Evolutionary conservation across 345 rosid species (phyloP), one percentile per base, ranked within the genome.

Genomic region (Viola odorata): DNA sequence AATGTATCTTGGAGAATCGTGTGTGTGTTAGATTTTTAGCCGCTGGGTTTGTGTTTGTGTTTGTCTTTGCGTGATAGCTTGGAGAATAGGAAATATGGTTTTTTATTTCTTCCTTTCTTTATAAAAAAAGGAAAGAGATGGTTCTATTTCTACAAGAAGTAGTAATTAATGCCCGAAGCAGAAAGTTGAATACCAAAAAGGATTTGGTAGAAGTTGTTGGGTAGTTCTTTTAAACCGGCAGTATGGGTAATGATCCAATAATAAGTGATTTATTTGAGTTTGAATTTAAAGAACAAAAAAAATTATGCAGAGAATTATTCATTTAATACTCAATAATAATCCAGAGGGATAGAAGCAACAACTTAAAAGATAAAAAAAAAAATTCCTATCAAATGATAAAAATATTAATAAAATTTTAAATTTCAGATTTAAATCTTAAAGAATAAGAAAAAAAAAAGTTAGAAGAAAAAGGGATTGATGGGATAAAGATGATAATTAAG

Each of bases 91-190:
- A 69, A 54, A 57, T n/a, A n/a, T 37, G 63, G 47, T 60, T 52
- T 53, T 65, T 13, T 23, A n/a, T n/a, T 23, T 23, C 32, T 2
- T 23, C 2, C 32, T 23, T 23, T 23, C 32, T 23, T 23, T 23
- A 23, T 23, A 23, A 73, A 57, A 58, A 59, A 54, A 66, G 55
- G 64, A 57, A 45, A 47, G 45, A 47, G 74, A 68, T 65, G 75
- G 56, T 73, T 75, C 71, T 64, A 73, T 78, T 53, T 55, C 47
- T 38, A 64, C n/a, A 6, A 7, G 57, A 40, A 67, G 67, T 53
- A 63, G 62, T 38, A 54, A 47, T 23, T 37, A 48, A 52, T 15
- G 53, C 39, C 42, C 8, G 68, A 44, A 54, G 78, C 66, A 65
- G 63, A 73, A 76, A 80, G 76, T 50, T 47, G 42, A 37, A 54